Evolutionary conservation across 768 basidiomycete species (phyloP).

Genomic region (Flagelloscypha sp.): DNA sequence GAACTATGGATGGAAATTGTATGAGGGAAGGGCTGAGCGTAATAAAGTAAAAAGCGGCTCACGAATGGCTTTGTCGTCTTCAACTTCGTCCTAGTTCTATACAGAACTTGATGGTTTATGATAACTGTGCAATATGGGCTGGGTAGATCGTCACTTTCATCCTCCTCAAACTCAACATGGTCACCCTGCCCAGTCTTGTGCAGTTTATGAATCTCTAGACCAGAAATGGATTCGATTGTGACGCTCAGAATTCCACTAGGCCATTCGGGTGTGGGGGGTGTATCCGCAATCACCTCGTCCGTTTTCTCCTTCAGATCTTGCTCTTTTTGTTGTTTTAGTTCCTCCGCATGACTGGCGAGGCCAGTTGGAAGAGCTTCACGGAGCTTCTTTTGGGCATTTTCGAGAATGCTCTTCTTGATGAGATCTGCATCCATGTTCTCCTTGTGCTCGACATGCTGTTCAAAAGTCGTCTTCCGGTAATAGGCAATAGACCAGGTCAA

Average conservation of each 20-base stretch:
- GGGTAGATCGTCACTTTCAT: constrained; percentile 53
- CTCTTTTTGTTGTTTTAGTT: constrained; percentile 29
- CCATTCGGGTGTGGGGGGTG: constrained; percentile 52
- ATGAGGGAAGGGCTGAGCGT: not conserved
- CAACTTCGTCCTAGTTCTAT: constrained; percentile 39
- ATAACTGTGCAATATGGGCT: constrained; percentile 50
- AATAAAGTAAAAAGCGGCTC: constrained; percentile 13
- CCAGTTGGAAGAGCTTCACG: constrained; percentile 23
- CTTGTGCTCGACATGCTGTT: constrained; percentile 24
- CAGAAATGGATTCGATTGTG: constrained; percentile 57
- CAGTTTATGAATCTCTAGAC: constrained; percentile 50
- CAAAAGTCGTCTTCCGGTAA: constrained; percentile 39
- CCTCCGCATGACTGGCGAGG: constrained; percentile 13
- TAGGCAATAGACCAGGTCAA: constrained; percentile 45
- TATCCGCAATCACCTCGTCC: constrained; percentile 32
- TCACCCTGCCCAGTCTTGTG: constrained; percentile 41
- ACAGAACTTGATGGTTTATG: constrained; percentile 35
- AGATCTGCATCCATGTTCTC: constrained; percentile 28
- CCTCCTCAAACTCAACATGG: constrained; percentile 43
- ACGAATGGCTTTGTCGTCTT: constrained; percentile 38
- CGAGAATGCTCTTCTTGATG: constrained; percentile 28
- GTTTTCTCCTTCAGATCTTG: constrained; percentile 27
- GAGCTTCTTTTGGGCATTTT: constrained; percentile 41
- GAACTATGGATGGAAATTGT: constrained; percentile 26
- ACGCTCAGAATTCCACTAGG: constrained; percentile 61